phyloP scores from a whole-genome alignment of 2,329 filamentous ascomycete species.

The Botryotinia convoluta region DNA sequence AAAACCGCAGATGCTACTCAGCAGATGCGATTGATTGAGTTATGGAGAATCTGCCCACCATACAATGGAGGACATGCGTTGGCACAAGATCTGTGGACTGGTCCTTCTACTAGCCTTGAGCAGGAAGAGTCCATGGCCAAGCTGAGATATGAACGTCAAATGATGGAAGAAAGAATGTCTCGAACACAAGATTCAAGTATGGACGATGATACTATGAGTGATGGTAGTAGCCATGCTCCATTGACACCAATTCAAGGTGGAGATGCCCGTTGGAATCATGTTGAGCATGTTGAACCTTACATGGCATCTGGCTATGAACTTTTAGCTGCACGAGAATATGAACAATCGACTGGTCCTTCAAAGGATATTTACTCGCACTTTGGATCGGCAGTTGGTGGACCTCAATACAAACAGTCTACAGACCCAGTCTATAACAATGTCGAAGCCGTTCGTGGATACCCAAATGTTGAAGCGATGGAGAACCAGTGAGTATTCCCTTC shows the following conservation, averaged over 20 bases:
- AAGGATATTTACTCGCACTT: constrained; percentile 48
- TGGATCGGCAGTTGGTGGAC: constrained; percentile 42
- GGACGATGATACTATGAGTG: constrained; percentile 44
- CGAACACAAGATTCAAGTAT: constrained; percentile 43
- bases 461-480: constrained; percentile 37
- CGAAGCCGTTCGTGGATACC: constrained; percentile 30
- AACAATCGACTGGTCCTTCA: constrained; percentile 46
- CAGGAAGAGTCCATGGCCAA: constrained; percentile 55
- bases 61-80: constrained; percentile 54
- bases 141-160: constrained; percentile 56
- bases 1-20: constrained; percentile 70
- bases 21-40: constrained; percentile 41
- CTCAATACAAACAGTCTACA: constrained; percentile 53
- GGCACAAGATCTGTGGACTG: constrained; percentile 56
- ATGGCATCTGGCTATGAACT: constrained; percentile 79
- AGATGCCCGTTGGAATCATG: constrained; percentile 51
- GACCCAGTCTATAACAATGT: constrained; percentile 63
- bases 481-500: constrained; percentile 28
- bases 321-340: constrained; percentile 62
- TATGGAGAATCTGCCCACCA: constrained; percentile 42
- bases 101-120: constrained; percentile 53
- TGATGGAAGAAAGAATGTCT: constrained; percentile 43
- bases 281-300: constrained; percentile 57
- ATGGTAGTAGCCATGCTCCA: constrained; percentile 38
- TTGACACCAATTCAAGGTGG: constrained; percentile 50